Conservation (phyloP, 495 filamentous ascomycete species). For the Schizothecium vesticola region DNA sequence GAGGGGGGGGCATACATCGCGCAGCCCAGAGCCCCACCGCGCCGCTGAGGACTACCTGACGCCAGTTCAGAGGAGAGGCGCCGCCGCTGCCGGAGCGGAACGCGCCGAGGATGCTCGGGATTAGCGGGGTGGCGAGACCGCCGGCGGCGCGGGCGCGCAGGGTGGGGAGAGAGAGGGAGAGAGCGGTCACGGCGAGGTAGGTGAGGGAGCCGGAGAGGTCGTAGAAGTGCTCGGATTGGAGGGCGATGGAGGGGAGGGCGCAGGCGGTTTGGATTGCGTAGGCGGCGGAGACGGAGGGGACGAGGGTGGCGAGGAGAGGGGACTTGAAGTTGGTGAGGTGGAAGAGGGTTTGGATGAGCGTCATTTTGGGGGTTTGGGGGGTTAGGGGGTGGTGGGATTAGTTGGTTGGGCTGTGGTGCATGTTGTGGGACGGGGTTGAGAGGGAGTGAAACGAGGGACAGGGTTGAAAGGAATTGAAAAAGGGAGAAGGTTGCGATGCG, state of each 20-base stretch:
- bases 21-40: constrained; percentile 54
- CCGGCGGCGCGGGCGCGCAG: constrained; percentile 46
- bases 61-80: constrained; percentile 49
- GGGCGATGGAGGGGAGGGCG: constrained; percentile 53
- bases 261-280: constrained; percentile 51
- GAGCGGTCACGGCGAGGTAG: constrained; percentile 51
- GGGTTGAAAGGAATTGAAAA: background rate
- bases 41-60: constrained; percentile 53
- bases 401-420: background rate
- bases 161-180: constrained; percentile 55
- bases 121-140: constrained; percentile 27
- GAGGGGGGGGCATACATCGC: constrained; percentile 34
- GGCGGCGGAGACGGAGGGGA: constrained; percentile 52
- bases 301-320: constrained; percentile 54
- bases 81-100: constrained; percentile 23
- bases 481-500: background rate
- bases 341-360: constrained; percentile 47
- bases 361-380: constrained; percentile 30
- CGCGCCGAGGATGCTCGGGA: constrained; percentile 40
- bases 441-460: too few relatives aligned
- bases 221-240: constrained; percentile 57
- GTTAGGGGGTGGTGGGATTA: background rate
- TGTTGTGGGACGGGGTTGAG: too few relatives aligned
- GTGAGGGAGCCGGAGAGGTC: constrained; percentile 60
- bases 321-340: constrained; percentile 51